phyloP scores from a whole-genome alignment of 2,329 filamentous ascomycete genomes.

The Arthroderma sp. region DNA sequence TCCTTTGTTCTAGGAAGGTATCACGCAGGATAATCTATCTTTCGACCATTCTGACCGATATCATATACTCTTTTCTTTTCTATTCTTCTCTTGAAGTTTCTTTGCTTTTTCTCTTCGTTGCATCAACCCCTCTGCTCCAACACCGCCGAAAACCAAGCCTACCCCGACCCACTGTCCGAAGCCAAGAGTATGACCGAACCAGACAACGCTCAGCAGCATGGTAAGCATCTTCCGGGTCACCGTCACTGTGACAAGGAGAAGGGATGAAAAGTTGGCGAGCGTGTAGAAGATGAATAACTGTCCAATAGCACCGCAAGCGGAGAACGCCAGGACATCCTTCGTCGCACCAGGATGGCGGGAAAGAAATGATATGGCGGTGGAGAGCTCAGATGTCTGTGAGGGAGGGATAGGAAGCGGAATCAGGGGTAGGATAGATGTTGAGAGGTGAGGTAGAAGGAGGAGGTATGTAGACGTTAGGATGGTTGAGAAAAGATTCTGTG shows the following conservation, averaged over 20 bases:
- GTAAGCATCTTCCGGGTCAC: conserved; percentile 98
- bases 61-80: conserved; percentile 5
- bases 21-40: too few relatives aligned
- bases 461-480: conserved; percentile 65
- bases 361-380: conserved; percentile 69
- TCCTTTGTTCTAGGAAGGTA: too few relatives aligned
- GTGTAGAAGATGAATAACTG: conserved; percentile 99
- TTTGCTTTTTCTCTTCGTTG: conserved; percentile 68
- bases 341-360: conserved; percentile 65
- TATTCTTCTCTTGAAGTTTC: conserved; percentile 54
- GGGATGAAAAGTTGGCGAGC: conserved; percentile 76
- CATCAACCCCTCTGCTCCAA: conserved; percentile 78
- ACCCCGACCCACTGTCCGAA: conserved; percentile 92
- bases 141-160: conserved; percentile 82
- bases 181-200: conserved; percentile 79
- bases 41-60: background rate
- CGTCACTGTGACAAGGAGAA: conserved; percentile 88
- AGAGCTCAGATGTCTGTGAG: conserved; percentile 60
- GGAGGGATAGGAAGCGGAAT: conserved; percentile 47
- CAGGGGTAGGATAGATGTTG: conserved; percentile 50
- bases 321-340: conserved; percentile 80
- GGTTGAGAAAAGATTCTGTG: conserved; percentile 81
- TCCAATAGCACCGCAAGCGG: conserved; percentile 77
- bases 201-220: conserved; percentile 91
- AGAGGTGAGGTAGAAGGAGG: conserved; percentile 65